Percentiles rank a stretch among this genome's conserved stretches.
Conservation (phyloP, 2,329 filamentous ascomycete species). For the Pseudopithomyces chartarum region DNA sequence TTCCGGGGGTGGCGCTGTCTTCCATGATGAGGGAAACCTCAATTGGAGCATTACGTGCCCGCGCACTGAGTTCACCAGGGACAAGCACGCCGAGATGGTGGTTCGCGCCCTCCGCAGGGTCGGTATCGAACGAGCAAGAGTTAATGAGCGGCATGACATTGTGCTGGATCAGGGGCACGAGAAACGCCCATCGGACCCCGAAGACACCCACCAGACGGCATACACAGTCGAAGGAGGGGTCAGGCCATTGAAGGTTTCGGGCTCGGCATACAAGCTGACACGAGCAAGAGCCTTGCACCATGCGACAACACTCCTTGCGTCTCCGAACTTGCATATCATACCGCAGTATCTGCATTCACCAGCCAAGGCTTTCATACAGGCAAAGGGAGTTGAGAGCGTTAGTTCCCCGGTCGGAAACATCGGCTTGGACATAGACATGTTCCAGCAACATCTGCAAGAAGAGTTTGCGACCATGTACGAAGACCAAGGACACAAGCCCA, state of each 20-base stretch:
- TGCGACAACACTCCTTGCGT: conserved; percentile 83
- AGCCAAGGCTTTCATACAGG: conserved; percentile 74
- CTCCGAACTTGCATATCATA: conserved; percentile 73
- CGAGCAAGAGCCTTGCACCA: conserved; percentile 83
- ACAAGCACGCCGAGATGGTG: conserved; percentile 92
- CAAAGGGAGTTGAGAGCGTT: conserved; percentile 89
- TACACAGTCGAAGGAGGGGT: conserved; percentile 43
- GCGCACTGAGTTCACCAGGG: conserved; percentile 73
- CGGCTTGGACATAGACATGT: conserved; percentile 56
- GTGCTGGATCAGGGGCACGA: conserved; percentile 65
- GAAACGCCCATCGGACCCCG: conserved; percentile 28
- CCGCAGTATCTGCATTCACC: conserved; percentile 77
- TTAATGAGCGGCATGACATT: conserved; percentile 93
- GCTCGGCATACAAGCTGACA: conserved; percentile 93
- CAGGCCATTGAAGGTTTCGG: conserved; percentile 75
- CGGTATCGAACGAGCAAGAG: conserved; percentile 65
- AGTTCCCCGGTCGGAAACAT: conserved; percentile 84
- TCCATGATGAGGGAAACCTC: conserved; percentile 90
- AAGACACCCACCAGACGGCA: conserved; percentile 52
- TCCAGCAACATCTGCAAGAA: conserved; percentile 53
- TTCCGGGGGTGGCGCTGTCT: conserved; percentile 90
- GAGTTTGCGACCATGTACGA: conserved; percentile 72
- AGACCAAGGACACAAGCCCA: conserved; percentile 40
- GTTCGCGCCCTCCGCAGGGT: conserved; percentile 74
- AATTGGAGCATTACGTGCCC: conserved; percentile 95